Base-by-base conservation (phyloP, 129 eudicot genomes). In the Sambucus nigra region DNA sequence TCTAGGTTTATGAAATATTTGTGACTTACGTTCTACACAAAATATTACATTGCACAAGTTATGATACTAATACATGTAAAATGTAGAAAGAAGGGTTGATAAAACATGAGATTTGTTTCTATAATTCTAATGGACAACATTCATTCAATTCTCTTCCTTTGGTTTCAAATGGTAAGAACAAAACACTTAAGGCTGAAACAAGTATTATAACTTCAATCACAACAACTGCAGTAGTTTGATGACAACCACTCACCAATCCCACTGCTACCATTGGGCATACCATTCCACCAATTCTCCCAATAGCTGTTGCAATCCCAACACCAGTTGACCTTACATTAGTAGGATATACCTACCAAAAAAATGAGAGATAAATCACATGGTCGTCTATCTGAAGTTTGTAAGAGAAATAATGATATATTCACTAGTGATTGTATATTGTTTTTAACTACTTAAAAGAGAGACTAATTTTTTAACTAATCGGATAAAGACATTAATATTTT, bases 231-330 rank as follows among this genome's bases (percentile, higher is more conserved):
- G 73, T 62, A 6, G 77, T 62, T 62, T 76, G 89, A 59, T 74
- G 82, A 55, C 88, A 85, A 25, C 53, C 68, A 35, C 73, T 69
- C 15, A 59, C 78, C 73, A 85, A 57, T 14, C 75, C 80, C 54
- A 85, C 80, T 12, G 86, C 86, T 24, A 85, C 78, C 26, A 85
- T 55, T 32, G 95, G 95, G 72, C 86, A 80, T 16, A 80, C 65
- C 95, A 85, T 85, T 0, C 95, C 95, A 2, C 86, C 95, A 31
- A 80, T 64, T 67, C 78, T 74, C 46, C 95, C 95, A 1, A 80
- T 53, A 11, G 82, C 77, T 16, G 76, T 74, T 23, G 95, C 76
- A 15, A 80, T 66, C 57, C 95, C 95, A 40, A 74, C 86, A 57
- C 80, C 95, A 0, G 80, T 80, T 49, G 82, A 18, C 63, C 95